These are phyloP conservation scores for Yamadazyma kanchanaburiensis DNA, from an alignment of 1,139 yeast species.

Conservation along the genomic window DNA sequence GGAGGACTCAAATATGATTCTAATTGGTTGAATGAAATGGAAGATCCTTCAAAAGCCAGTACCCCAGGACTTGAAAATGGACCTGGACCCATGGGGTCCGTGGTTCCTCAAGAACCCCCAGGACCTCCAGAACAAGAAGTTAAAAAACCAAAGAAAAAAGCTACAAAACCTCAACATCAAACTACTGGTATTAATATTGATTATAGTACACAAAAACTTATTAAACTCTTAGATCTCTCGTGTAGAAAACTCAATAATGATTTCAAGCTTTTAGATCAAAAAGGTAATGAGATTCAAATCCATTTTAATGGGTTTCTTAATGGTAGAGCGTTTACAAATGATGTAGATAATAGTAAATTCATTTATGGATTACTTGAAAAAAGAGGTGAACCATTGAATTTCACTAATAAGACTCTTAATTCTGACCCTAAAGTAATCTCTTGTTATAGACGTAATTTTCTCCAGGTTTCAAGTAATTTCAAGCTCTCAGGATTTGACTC, in stretches of 20 bases:
- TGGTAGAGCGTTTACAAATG: constrained; percentile 44
- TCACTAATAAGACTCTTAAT: constrained; percentile 9
- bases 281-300: constrained; percentile 22
- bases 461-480: constrained; percentile 36
- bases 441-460: constrained; percentile 45
- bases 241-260: constrained; percentile 17
- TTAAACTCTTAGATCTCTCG: constrained; percentile 29
- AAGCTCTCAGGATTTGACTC: constrained; percentile 27
- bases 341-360: constrained; percentile 39
- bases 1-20: too few relatives aligned
- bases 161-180: constrained; percentile 6
- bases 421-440: constrained; percentile 39
- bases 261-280: constrained; percentile 29
- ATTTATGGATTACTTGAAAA: constrained; percentile 12
- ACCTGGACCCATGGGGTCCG: too few relatives aligned
- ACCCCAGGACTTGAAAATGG: too few relatives aligned
- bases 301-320: constrained; percentile 38
- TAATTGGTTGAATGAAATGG: too few relatives aligned
- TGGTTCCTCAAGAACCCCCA: too few relatives aligned
- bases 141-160: too few relatives aligned
- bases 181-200: constrained; percentile 17
- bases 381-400: constrained; percentile 2
- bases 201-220: constrained; percentile 25
- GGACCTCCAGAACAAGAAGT: too few relatives aligned
- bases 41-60: too few relatives aligned